Percentiles rank a stretch among this genome's conserved stretches.
Evolutionary conservation across 2,329 filamentous ascomycete genomes (phyloP).

Genomic region (Fusarium sp.): DNA sequence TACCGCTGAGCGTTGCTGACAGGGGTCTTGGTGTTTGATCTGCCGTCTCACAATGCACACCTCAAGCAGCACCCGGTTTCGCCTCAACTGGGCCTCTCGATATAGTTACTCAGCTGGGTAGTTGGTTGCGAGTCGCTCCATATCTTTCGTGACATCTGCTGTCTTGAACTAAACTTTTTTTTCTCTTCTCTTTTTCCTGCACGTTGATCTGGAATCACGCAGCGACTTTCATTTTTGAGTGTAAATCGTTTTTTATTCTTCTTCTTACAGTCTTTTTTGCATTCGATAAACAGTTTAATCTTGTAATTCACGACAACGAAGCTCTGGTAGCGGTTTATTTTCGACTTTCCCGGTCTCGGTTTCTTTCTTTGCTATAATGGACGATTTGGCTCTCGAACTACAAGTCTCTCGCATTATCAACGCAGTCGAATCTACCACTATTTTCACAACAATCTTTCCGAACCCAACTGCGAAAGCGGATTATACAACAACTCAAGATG

Average conservation of each 20-base stretch:
- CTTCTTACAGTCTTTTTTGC: slow-evolving; percentile 22
- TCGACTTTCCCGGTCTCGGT: neutral
- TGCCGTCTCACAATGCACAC: slow-evolving; percentile 40
- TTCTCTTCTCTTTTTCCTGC: slow-evolving; percentile 4
- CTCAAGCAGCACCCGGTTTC: slow-evolving; percentile 41
- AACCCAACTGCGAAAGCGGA: slow-evolving; percentile 12
- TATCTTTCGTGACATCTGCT: slow-evolving; percentile 8
- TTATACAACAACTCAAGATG: neutral
- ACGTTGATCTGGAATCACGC: slow-evolving; percentile 33
- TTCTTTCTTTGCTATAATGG: slow-evolving; percentile 9
- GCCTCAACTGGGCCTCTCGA: slow-evolving; percentile 5
- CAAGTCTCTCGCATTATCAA: slow-evolving; percentile 40
- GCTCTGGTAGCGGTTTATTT: slow-evolving; percentile 19
- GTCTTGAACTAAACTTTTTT: neutral
- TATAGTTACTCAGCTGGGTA: neutral
- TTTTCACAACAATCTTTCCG: slow-evolving; percentile 40
- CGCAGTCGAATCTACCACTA: slow-evolving; percentile 37
- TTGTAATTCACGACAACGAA: slow-evolving; percentile 14
- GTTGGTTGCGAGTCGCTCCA: neutral
- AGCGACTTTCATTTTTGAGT: slow-evolving; percentile 26
- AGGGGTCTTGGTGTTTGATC: slow-evolving; percentile 34
- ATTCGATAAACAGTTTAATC: slow-evolving; percentile 9
- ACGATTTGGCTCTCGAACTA: slow-evolving; percentile 24
- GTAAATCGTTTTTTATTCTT: slow-evolving; percentile 8
- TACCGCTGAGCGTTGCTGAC: neutral